Conservation (phyloP, 768 basidiomycete species). For the Macrolepiota dolichaula region DNA sequence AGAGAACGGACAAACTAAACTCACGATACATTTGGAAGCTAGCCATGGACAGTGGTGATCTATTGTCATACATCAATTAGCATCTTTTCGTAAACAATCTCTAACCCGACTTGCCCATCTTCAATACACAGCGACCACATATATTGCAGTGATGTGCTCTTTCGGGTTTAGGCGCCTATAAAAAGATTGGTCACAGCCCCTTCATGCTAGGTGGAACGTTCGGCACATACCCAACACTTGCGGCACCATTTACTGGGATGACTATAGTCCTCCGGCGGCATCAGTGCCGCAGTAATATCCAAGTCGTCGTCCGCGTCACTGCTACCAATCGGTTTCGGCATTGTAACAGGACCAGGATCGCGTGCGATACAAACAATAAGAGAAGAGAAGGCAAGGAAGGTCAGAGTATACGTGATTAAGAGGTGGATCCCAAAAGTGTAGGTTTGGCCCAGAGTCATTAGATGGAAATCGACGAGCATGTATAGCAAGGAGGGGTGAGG, state of each 20-base stretch:
- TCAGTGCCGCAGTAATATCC: slow-evolving; percentile 58
- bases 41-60: slow-evolving; percentile 91
- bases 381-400: slow-evolving; percentile 68
- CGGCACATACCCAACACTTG: slow-evolving; percentile 58
- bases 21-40: slow-evolving; percentile 70
- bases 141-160: slow-evolving; percentile 74
- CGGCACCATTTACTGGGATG: slow-evolving; percentile 70
- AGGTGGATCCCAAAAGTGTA: slow-evolving; percentile 51
- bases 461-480: slow-evolving; percentile 65
- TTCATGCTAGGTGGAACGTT: not conserved
- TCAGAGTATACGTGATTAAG: slow-evolving; percentile 56
- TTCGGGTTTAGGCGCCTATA: slow-evolving; percentile 68
- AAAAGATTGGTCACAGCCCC: not conserved
- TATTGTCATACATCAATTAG: slow-evolving; percentile 24
- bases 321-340: slow-evolving; percentile 17
- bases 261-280: slow-evolving; percentile 40
- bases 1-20: slow-evolving; percentile 20
- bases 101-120: slow-evolving; percentile 61
- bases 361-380: slow-evolving; percentile 69
- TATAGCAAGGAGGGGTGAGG: slow-evolving; percentile 75
- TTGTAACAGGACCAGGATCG: slow-evolving; percentile 68
- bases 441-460: slow-evolving; percentile 47
- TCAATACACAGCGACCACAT: slow-evolving; percentile 78
- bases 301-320: slow-evolving; percentile 33
- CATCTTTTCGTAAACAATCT: not conserved